Percentiles rank a stretch among this genome's conserved stretches.
These are phyloP conservation scores for Alternaria gaisen DNA, from an alignment of 2,329 filamentous ascomycete genomes.

Conservation along the genomic window DNA sequence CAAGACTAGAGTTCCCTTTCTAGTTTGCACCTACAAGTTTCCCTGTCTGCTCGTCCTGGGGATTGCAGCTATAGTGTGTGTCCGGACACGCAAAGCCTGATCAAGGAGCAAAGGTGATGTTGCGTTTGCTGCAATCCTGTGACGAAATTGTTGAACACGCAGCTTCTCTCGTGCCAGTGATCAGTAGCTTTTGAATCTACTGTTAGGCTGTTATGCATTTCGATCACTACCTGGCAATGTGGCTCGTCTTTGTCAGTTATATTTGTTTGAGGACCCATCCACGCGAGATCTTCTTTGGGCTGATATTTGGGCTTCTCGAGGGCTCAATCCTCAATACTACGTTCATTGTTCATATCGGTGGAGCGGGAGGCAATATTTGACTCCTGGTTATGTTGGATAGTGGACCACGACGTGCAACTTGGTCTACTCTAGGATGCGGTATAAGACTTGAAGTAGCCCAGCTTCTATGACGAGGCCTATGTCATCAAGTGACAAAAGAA, in stretches of 20 bases:
- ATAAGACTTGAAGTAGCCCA: conserved; percentile 6
- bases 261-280: conserved; percentile 53
- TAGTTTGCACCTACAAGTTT: conserved; percentile 55
- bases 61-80: conserved; percentile 60
- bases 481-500: conserved; percentile 29
- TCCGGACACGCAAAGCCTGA: conserved; percentile 60
- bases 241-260: conserved; percentile 28
- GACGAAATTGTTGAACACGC: conserved; percentile 47
- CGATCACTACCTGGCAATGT: conserved; percentile 46
- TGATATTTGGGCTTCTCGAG: conserved; percentile 50
- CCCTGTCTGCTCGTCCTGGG: conserved; percentile 33
- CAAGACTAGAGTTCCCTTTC: conserved; percentile 44
- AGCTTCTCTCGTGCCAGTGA: conserved; percentile 40
- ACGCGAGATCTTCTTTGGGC: conserved; percentile 54
- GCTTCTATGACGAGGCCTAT: conserved; percentile 23
- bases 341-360: conserved; percentile 30
- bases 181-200: conserved; percentile 46
- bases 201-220: conserved; percentile 58
- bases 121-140: conserved; percentile 51
- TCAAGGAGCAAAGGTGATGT: conserved; percentile 49
- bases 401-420: conserved; percentile 31
- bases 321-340: conserved; percentile 48
- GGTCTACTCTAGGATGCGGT: conserved; percentile 10
- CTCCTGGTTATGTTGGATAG: conserved; percentile 11
- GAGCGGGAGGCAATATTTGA: conserved; percentile 8